Percentiles rank a stretch among this genome's conserved stretches.
These are phyloP conservation scores for Boletus pseudo-olivaceus DNA, from an alignment of 768 basidiomycete genomes.

Conservation along the genomic window DNA sequence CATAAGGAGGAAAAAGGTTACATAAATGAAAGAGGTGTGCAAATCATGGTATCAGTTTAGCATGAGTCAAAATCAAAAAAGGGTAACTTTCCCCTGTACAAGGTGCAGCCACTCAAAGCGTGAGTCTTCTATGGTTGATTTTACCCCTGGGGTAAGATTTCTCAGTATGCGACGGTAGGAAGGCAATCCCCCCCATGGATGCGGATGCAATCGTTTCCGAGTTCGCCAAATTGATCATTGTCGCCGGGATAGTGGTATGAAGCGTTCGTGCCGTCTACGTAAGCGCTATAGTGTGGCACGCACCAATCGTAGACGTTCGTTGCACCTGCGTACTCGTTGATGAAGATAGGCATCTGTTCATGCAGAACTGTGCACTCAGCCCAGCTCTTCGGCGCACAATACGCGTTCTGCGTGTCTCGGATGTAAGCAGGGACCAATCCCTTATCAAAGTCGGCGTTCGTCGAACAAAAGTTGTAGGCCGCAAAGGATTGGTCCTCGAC, in stretches of 20 bases:
- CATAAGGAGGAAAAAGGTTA: neutral
- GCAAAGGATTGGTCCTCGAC: conserved; percentile 22
- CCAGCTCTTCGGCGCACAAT: conserved; percentile 29
- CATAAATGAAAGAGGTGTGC: conserved; percentile 2
- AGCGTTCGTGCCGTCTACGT: neutral
- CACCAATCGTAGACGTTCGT: conserved; percentile 26
- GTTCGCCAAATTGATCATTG: conserved; percentile 3
- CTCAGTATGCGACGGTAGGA: conserved; percentile 21
- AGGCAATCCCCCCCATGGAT: conserved; percentile 14
- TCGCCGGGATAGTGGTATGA: conserved; percentile 10
- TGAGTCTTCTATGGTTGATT: conserved; percentile 1
- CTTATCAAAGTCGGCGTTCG: conserved; percentile 9
- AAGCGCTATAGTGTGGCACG: conserved; percentile 15
- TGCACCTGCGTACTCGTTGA: conserved; percentile 23
- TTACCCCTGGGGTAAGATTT: neutral
- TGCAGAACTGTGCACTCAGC: conserved; percentile 17
- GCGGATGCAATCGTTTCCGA: conserved; percentile 17
- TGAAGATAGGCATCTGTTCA: conserved; percentile 26
- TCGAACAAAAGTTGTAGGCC: conserved; percentile 16
- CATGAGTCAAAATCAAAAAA: neutral
- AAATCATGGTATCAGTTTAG: conserved; percentile 3
- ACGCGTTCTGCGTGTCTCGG: conserved; percentile 17
- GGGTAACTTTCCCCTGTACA: neutral
- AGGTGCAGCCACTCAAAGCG: neutral
- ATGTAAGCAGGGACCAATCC: conserved; percentile 9